Evolutionary conservation across 257 asterid genomes (phyloP), one percentile per base, ranked within the genome.

Genomic region (Pogostemon cablin): DNA sequence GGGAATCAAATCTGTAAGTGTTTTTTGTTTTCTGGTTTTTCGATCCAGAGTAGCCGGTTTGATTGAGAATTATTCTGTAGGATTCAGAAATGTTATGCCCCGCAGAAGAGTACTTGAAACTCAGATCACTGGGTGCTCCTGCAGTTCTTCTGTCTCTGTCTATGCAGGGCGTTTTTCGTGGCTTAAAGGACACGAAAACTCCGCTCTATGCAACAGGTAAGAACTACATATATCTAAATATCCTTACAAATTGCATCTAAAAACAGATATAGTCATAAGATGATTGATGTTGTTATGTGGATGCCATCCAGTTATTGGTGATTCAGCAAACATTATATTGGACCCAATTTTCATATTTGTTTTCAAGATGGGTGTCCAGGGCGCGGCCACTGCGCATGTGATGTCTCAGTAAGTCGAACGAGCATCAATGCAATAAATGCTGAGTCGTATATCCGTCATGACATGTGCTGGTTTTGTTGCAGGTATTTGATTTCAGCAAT

Each of bases 81-180:
- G 88, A 73, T 57, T 89, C 96, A 2, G 47, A 74, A 25, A 89
- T 89, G 92, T 77, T 68, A 55, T 39, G 52, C 68, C 97, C 91
- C 1, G 93, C 97, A 3, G 69, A 81, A 50, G 77, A 83, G 74
- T 90, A 90, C 78, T 81, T 90, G 68, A 81, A 70, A 53, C 81
- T 88, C 35, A 78, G 97, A 62, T 86, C 97, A 65, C 81, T 90
- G 3, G 95, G 97, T 0, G 90, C 97, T 4, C 95, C 97, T 0
- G 93, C 97, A 3, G 90, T 88, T 75, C 93, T 88, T 38, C 74
- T 90, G 46, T 90, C 97, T 0, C 69, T 90, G 78, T 88, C 96
- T 10, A 86, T 83, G 95, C 95, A 90, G 77, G 96, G 95, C 10
- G 95, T 90, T 1, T 90, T 87, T 73, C 90, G 95, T 32, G 96